Percentiles rank a stretch among this genome's conserved stretches.
These are phyloP conservation scores for Sphagnum tenellum DNA, from an alignment of 225 moss, liverwort and hornwort genomes.

Conservation along the genomic window DNA sequence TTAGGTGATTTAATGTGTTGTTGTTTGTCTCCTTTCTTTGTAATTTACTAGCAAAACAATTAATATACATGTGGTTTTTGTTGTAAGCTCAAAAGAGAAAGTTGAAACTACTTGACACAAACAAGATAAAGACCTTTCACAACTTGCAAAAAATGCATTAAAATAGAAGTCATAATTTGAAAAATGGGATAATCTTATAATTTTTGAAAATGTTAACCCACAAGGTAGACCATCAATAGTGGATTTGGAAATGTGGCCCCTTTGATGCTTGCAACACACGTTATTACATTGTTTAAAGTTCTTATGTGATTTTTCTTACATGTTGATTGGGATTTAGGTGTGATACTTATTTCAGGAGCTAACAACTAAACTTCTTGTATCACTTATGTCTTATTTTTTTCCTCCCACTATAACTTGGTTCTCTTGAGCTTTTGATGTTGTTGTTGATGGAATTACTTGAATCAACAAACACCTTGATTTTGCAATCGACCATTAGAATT, in stretches of 20 bases:
- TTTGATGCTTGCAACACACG: too few relatives aligned
- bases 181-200: constrained; percentile 27
- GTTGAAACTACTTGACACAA: constrained; percentile 43
- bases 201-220: constrained; percentile 8
- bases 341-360: constrained; percentile 45
- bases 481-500: constrained; percentile 66
- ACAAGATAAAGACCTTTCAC: constrained; percentile 40
- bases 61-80: too few relatives aligned
- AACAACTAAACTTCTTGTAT: constrained; percentile 33
- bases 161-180: constrained; percentile 35
- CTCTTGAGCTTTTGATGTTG: too few relatives aligned
- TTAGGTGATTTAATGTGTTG: too few relatives aligned
- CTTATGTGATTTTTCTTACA: too few relatives aligned
- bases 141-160: constrained; percentile 56
- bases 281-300: too few relatives aligned
- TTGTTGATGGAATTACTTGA: too few relatives aligned
- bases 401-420: too few relatives aligned
- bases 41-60: too few relatives aligned
- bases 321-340: too few relatives aligned
- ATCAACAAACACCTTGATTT: too few relatives aligned
- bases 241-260: not conserved
- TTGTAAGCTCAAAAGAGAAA: constrained; percentile 65
- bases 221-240: not conserved
- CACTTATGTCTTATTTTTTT: not conserved
- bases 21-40: too few relatives aligned